Base-by-base conservation (phyloP, 2,329 filamentous ascomycete species). In the Diaporthe sp. region DNA sequence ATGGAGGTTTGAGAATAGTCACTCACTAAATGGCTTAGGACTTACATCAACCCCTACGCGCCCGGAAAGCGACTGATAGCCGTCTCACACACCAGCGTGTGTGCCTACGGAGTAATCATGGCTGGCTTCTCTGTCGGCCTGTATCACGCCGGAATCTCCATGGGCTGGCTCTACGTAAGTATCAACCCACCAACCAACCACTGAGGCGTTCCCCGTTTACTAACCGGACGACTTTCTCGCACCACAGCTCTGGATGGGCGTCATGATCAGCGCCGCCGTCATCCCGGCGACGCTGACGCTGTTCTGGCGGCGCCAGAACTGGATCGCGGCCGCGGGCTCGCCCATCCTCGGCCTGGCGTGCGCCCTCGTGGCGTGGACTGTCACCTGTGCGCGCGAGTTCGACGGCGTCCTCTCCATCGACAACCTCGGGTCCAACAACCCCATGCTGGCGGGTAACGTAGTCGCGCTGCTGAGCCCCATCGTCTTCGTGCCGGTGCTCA, bases 401-500 rank as follows among this genome's bases (percentile, higher is more conserved):
- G 93, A 93, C 28, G 90, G 88, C 58, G 93, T 98, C 54, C 88
- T 85, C 0, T 94, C 93, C 78, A 96, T 95, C 0, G 96, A 64
- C 1, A 64, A 64, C 58, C 58, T 64, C 13, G 58, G 96, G 2
- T 90, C 92, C n/a, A 97, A 97, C 84, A 90, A 94, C 77, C 94
- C 95, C 17, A 97, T 97, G 95, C 86, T 97, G 30, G 95, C 93
- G 1, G 95, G 95, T 42, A 97, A 97, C 78, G 94, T 97, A 38
- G 91, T 92, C 1, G 94, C 95, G 0, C 89, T 98, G 1, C 90
- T 97, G 10, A 93, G 93, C 0, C 95, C 95, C 0, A 76, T 94
- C 0, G 81, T 96, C 54, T 92, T 96, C 80, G 89, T 96, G 12
- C 94, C 95, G 0, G 76, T 96, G 58, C 87, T 97, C n/a, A 96